Percentiles rank a stretch among this genome's conserved stretches.
Conservation (phyloP, 192 early-diverging fungal genomes). For the Rhizophagus clarus region DNA sequence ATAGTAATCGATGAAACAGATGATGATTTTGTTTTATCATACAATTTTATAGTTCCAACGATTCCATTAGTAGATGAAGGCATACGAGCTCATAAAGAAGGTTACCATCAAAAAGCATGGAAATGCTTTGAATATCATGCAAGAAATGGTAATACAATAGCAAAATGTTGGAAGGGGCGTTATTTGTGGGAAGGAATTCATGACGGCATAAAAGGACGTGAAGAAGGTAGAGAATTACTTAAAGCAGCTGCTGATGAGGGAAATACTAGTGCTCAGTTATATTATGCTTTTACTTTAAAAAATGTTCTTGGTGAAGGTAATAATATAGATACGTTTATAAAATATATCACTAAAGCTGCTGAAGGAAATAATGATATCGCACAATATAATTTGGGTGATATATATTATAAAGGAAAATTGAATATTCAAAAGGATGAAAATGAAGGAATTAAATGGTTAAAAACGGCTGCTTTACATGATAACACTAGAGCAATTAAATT, state of each 20-base stretch:
- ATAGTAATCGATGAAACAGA: too few relatives aligned
- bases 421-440: too few relatives aligned
- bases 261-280: neutral
- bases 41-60: too few relatives aligned
- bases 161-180: conserved; percentile 9
- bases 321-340: neutral
- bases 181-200: neutral
- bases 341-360: neutral
- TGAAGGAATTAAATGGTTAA: too few relatives aligned
- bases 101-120: neutral
- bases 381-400: too few relatives aligned
- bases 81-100: too few relatives aligned
- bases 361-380: neutral
- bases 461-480: too few relatives aligned
- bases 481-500: too few relatives aligned
- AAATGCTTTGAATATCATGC: conserved; percentile 3
- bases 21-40: too few relatives aligned
- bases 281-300: neutral
- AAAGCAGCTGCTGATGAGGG: neutral
- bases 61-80: too few relatives aligned
- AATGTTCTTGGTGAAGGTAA: neutral
- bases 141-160: neutral
- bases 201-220: neutral
- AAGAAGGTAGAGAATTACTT: neutral
- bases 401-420: too few relatives aligned